These are phyloP conservation scores for Blastobotrys terrestris DNA, from an alignment of 805 yeast species.

Conservation along the genomic window DNA sequence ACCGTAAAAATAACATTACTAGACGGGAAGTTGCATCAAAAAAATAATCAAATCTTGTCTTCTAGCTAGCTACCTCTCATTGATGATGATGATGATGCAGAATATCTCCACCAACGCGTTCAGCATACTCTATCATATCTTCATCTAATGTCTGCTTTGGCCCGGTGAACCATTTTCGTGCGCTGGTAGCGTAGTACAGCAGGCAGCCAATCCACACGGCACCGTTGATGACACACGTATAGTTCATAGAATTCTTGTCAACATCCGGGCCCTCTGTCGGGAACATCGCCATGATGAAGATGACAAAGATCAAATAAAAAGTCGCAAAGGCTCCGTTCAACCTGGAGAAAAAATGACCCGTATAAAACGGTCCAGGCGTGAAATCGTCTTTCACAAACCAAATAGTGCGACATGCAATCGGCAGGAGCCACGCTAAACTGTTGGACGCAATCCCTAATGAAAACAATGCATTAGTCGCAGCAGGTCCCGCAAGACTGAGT, in stretches of 20 bases:
- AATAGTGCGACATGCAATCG: slow-evolving; percentile 48
- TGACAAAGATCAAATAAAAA: slow-evolving; percentile 46
- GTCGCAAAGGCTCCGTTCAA: slow-evolving; percentile 42
- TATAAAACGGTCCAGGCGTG: slow-evolving; percentile 60
- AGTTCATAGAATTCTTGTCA: slow-evolving; percentile 50
- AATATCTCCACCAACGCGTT: background rate
- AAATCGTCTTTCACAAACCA: slow-evolving; percentile 43
- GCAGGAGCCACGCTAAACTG: slow-evolving; percentile 57
- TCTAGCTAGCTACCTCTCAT: too few relatives aligned
- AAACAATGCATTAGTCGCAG: slow-evolving; percentile 63
- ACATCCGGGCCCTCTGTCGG: slow-evolving; percentile 39
- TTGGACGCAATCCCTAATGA: slow-evolving; percentile 58
- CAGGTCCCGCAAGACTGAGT: slow-evolving; percentile 49
- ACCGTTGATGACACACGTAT: slow-evolving; percentile 57
- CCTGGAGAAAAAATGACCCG: slow-evolving; percentile 46
- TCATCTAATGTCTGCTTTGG: slow-evolving; percentile 35
- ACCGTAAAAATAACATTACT: too few relatives aligned
- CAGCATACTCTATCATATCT: background rate
- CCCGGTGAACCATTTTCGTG: slow-evolving; percentile 51
- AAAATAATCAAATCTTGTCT: too few relatives aligned
- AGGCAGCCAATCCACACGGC: slow-evolving; percentile 53
- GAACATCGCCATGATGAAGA: slow-evolving; percentile 50
- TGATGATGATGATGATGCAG: slow-evolving; percentile 2
- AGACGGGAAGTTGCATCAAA: too few relatives aligned
- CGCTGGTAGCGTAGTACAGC: slow-evolving; percentile 46